Evolutionary conservation across 768 basidiomycete species (phyloP).

Genomic region (Tylopilus felleus): DNA sequence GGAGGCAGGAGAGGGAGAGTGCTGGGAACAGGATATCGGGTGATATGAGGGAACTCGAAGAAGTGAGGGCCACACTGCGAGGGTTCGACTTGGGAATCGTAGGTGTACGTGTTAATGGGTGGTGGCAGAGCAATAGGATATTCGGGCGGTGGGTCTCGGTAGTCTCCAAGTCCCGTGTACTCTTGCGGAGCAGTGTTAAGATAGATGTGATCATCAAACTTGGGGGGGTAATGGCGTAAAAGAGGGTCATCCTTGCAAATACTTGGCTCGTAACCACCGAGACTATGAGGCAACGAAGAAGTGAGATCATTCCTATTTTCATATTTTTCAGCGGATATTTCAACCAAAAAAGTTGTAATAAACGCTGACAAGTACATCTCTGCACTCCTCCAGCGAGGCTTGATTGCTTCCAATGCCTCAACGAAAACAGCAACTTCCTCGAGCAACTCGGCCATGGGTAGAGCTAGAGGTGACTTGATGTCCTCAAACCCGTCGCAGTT

Average conservation of each 20-base stretch:
- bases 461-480: slow-evolving; percentile 28
- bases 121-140: slow-evolving; percentile 10
- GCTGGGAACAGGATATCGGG: slow-evolving; percentile 26
- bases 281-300: slow-evolving; percentile 27
- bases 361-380: slow-evolving; percentile 37
- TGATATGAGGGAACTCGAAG: slow-evolving; percentile 27
- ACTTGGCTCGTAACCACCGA: slow-evolving; percentile 21
- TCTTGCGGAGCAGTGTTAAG: slow-evolving; percentile 9
- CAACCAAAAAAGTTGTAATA: slow-evolving; percentile 7
- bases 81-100: slow-evolving; percentile 11
- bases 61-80: slow-evolving; percentile 19
- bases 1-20: slow-evolving; percentile 14
- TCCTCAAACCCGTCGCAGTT: slow-evolving; percentile 23
- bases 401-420: slow-evolving; percentile 25
- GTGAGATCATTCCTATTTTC: slow-evolving; percentile 25
- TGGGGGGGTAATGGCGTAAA: slow-evolving; percentile 3
- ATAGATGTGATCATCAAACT: slow-evolving; percentile 9
- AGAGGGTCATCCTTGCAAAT: slow-evolving; percentile 8
- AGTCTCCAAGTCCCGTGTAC: slow-evolving; percentile 14
- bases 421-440: slow-evolving; percentile 29
- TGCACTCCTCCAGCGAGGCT: slow-evolving; percentile 31
- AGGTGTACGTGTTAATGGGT: slow-evolving; percentile 10
- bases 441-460: slow-evolving; percentile 31
- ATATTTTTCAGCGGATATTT: slow-evolving; percentile 34
- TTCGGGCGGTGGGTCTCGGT: slow-evolving; percentile 11